A percentile compares a stretch with the other conserved stretches of the same genome.
These are phyloP conservation scores for Oidium heveae DNA, from an alignment of 2,329 filamentous ascomycete genomes.

Conservation along the genomic window DNA sequence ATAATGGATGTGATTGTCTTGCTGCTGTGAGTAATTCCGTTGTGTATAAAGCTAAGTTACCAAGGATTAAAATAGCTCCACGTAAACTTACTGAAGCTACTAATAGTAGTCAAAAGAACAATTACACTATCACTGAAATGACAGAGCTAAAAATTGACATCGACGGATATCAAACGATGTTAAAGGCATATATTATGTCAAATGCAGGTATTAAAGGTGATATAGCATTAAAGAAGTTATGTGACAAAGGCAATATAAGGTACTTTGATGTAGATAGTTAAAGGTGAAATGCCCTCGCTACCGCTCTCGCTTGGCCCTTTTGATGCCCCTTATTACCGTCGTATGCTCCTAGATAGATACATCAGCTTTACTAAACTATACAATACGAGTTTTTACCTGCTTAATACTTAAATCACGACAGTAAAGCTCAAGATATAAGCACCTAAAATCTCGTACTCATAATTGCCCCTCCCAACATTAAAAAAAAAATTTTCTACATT, in stretches of 20 bases:
- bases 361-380: background rate
- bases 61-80: background rate
- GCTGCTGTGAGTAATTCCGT: background rate
- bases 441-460: background rate
- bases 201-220: too few species aligned
- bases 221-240: too few species aligned
- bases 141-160: too few species aligned
- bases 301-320: too few species aligned
- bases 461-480: background rate
- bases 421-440: background rate
- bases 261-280: too few species aligned
- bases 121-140: too few species aligned
- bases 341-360: background rate
- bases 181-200: too few species aligned
- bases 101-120: background rate
- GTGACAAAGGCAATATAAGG: too few species aligned
- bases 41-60: background rate
- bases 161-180: too few species aligned
- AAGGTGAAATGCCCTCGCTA: too few species aligned
- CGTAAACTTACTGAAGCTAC: background rate
- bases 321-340: too few species aligned
- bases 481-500: too few species aligned
- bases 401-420: background rate
- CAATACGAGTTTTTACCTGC: background rate
- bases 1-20: background rate